Evolutionary conservation across 225 moss, liverwort and hornwort genomes (phyloP), one percentile per base, ranked within the genome.

Genomic region (Polytrichum commune): DNA sequence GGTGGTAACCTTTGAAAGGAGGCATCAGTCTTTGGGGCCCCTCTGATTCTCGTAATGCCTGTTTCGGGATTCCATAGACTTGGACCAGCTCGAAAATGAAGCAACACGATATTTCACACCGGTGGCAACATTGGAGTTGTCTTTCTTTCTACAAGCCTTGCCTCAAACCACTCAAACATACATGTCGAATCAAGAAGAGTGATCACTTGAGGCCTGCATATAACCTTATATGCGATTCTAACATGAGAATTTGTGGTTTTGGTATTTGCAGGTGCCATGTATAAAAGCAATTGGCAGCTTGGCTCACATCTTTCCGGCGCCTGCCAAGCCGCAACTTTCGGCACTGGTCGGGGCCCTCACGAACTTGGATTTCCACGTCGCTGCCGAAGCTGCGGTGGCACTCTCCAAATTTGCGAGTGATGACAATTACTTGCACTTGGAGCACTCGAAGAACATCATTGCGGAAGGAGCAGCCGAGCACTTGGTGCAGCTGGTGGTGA

Each of bases 401-500:
- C 26, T 87, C 7, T 84, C 81, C 0, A 84, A 78, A 60, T 87
- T 84, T 66, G 84, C 84, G n/a, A 81, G 74, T 24, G 87, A 87
- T 53, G 81, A 84, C 63, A 84, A 87, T 1, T 87, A 84, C 70
- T 70, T 84, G 30, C 84, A 87, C 65, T 27, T 87, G 84, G 84
- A 87, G 71, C 86, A 87, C 74, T 87, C 86, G 10, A 87, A 87
- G 73, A 87, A 83, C 71, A 84, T 87, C 53, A 75, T 87, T 6
- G 75, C 70, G 57, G 83, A 55, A 25, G 83, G 83, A n/a, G 86
- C 80, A 5, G 78, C 80, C 55, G 86, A 83, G 29, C 86, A 81
- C 53, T 72, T 86, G 64, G 86, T 86, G 46, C 80, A 77, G 18
- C 76, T 84, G 33, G 84, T 79, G 32, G 72, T 87, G 18, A 83